Evolutionary conservation across 768 basidiomycete species (phyloP), one percentile per base, ranked within the genome.

Genomic region (Lactarius sp.): DNA sequence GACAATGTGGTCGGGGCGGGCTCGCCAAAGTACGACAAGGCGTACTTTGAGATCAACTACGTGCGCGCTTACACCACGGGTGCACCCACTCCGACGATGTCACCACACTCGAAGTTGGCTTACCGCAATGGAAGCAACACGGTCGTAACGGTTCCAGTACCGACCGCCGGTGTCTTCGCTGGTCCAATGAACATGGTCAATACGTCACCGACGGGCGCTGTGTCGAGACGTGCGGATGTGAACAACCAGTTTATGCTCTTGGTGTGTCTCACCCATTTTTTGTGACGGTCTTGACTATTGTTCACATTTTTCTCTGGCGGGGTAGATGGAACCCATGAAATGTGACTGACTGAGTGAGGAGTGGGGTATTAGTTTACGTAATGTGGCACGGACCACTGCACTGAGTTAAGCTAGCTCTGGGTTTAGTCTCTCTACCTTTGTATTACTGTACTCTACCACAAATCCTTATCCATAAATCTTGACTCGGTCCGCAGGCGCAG

Each of bases 21-120:
- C 14, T 77, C 79, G 59, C 80, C 79, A n/a, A 78, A 78, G 57
- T 85, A 79, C 72, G 82, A 82, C 72, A 67, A 78, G 14, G 84
- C 85, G 1, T 86, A 82, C 73, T 91, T 88, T 68, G 86, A 89
- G 72, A 77, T 90, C 69, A 77, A 79, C 58, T 85, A 85, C 66
- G 74, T 91, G 36, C 83, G 85, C 18, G 82, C 84, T 12, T 88
- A 86, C 70, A 75, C 79, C 14, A 79, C 76, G 0, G 69, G 66
- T 10, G 60, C 39, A 5, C 68, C 72, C 5, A 52, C 62, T 8
- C 67, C 66, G 0, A 66, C 74, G 3, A 42, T 65, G 16, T 31
- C 70, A 16, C 61, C 70, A 12, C 60, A 69, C 3, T 59, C 60
- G 20, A 34, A 61, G 3, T 37, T 42, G 57, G 22, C 50, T n/a